These are phyloP conservation scores for Aspergillus haitiensis DNA, from an alignment of 495 filamentous ascomycete species.

Conservation along the genomic window DNA sequence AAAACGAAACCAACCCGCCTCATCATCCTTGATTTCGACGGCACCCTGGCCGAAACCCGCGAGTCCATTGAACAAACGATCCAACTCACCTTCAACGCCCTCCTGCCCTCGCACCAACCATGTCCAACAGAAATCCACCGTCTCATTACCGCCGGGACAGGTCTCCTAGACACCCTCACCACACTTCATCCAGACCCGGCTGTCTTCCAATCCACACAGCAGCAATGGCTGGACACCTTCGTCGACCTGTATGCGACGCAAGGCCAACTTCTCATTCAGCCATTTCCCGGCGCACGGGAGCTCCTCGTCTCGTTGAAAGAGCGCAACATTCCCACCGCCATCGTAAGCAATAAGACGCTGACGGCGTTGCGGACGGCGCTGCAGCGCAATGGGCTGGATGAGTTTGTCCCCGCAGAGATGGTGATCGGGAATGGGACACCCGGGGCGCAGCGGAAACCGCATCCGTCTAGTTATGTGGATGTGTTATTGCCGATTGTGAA, in stretches of 20 bases:
- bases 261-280: conserved; percentile 24
- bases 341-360: conserved; percentile 32
- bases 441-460: conserved; percentile 28
- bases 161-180: conserved; percentile 24
- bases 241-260: conserved; percentile 26
- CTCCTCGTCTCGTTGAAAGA: conserved; percentile 20
- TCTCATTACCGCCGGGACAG: conserved; percentile 26
- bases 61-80: conserved; percentile 25
- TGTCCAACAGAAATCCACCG: conserved; percentile 20
- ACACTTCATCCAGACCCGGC: conserved; percentile 21
- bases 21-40: conserved; percentile 34
- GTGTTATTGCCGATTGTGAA: conserved; percentile 23
- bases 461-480: conserved; percentile 27
- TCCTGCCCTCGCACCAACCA: conserved; percentile 25
- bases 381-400: conserved; percentile 19
- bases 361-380: conserved; percentile 25
- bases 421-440: conserved; percentile 29
- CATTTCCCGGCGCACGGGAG: conserved; percentile 24
- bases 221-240: conserved; percentile 25
- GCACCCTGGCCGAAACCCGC: conserved; percentile 33
- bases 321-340: conserved; percentile 23
- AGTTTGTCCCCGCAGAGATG: conserved; percentile 21
- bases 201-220: conserved; percentile 4
- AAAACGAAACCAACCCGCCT: conserved; percentile 4
- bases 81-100: conserved; percentile 26